Conservation (phyloP, 2,329 filamentous ascomycete genomes). For the Fusarium robinianum region DNA sequence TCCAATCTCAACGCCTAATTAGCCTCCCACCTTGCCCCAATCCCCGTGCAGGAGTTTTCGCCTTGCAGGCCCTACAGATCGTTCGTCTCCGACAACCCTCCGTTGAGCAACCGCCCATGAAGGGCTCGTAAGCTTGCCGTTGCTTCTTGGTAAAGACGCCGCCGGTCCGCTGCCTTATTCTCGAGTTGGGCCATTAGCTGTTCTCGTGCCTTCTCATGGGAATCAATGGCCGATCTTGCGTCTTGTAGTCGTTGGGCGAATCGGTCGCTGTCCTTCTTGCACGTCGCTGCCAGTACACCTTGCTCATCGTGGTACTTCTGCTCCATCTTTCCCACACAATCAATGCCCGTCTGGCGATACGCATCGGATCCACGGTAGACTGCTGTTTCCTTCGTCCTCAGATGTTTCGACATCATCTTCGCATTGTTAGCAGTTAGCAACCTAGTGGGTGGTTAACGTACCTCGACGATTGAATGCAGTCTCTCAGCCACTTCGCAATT, state of each 20-base stretch:
- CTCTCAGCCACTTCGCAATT: constrained; percentile 16
- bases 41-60: too few species aligned
- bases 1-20: too few species aligned
- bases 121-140: constrained; percentile 29
- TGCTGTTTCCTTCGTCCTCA: constrained; percentile 29
- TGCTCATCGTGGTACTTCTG: constrained; percentile 30
- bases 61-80: not conserved
- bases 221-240: constrained; percentile 15
- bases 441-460: constrained; percentile 15
- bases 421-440: constrained; percentile 17
- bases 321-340: constrained; percentile 31
- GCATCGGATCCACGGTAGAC: constrained; percentile 24
- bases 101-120: constrained; percentile 24
- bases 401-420: constrained; percentile 32
- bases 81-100: constrained; percentile 1
- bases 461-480: constrained; percentile 34
- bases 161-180: constrained; percentile 18
- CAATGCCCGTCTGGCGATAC: constrained; percentile 29
- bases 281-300: constrained; percentile 13
- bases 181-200: constrained; percentile 13
- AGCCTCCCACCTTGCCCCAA: not conserved
- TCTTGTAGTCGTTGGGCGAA: constrained; percentile 22
- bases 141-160: constrained; percentile 22
- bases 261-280: constrained; percentile 22
- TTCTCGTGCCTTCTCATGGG: constrained; percentile 5